A percentile compares a stretch with the other conserved stretches of the same genome.
phyloP scores from a whole-genome alignment of 164 flowering plant species.

The Macadamia tetraphylla region DNA sequence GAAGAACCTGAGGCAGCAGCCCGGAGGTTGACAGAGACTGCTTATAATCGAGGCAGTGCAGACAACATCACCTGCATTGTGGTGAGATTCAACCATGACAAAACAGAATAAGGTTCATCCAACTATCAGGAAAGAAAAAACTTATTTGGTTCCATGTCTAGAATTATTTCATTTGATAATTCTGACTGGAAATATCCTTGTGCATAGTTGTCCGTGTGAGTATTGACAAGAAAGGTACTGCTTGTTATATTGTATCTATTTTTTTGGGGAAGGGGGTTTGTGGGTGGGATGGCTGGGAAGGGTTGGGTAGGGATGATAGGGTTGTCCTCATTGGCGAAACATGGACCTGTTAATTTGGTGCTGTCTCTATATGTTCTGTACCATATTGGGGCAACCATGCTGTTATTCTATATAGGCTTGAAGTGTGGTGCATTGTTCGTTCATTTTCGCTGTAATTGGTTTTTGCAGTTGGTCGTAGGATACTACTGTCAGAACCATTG shows the following conservation, averaged over 20 bases:
- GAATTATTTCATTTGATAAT: neutral
- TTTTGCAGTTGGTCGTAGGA: neutral
- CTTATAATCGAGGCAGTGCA: slow-evolving; percentile 87
- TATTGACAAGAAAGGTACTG: slow-evolving; percentile 4
- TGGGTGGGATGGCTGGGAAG: too few relatives aligned
- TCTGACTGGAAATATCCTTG: slow-evolving; percentile 3
- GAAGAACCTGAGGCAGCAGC: slow-evolving; percentile 90
- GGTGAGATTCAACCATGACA: slow-evolving; percentile 68
- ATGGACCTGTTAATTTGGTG: too few relatives aligned
- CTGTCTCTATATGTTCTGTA: neutral
- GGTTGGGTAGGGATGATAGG: too few relatives aligned
- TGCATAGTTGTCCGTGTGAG: slow-evolving; percentile 10
- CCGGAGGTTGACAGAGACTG: slow-evolving; percentile 74
- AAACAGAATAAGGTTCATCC: slow-evolving; percentile 13
- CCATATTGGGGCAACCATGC: neutral
- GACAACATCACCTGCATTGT: slow-evolving; percentile 98
- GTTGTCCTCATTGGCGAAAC: too few relatives aligned
- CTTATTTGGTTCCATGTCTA: neutral
- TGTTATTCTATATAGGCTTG: neutral
- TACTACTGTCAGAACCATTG: too few relatives aligned
- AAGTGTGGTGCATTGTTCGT: neutral
- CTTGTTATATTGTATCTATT: slow-evolving; percentile 2
- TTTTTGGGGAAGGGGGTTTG: neutral
- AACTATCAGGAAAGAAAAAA: neutral
- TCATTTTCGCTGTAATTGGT: neutral